Conservation (phyloP, 306 rosid genomes). For the Canavalia gladiata region DNA sequence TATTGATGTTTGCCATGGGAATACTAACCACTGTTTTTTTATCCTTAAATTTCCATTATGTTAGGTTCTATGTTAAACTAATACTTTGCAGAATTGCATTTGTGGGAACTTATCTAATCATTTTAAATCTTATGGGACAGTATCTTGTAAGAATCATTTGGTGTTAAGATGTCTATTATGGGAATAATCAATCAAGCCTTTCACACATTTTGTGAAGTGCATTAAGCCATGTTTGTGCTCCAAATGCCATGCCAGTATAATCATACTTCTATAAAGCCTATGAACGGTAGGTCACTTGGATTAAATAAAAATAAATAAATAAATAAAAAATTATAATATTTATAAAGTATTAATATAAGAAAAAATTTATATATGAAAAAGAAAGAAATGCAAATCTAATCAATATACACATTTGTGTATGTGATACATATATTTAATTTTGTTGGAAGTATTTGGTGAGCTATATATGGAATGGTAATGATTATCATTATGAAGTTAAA, state of each 20-base stretch:
- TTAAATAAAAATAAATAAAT: no score
- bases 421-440: conserved; percentile 10
- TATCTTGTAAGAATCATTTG: conserved; percentile 29
- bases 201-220: conserved; percentile 89
- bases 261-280: conserved; percentile 73
- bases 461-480: conserved; percentile 45
- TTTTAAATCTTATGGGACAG: not conserved
- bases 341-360: no score
- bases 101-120: not conserved
- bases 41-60: not conserved
- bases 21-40: not conserved
- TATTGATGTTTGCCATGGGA: conserved; percentile 2
- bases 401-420: not conserved
- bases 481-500: conserved; percentile 16
- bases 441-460: conserved; percentile 24
- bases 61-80: not conserved
- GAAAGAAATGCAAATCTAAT: no score
- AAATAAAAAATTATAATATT: no score
- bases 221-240: conserved; percentile 86
- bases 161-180: conserved; percentile 15
- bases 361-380: no score
- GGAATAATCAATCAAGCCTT: conserved; percentile 47
- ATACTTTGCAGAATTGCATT: conserved; percentile 10
- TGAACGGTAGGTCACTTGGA: conserved; percentile 47
- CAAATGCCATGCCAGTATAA: conserved; percentile 83